Base-by-base conservation (phyloP, 257 asterid genomes). In the Nemophila menziesii region DNA sequence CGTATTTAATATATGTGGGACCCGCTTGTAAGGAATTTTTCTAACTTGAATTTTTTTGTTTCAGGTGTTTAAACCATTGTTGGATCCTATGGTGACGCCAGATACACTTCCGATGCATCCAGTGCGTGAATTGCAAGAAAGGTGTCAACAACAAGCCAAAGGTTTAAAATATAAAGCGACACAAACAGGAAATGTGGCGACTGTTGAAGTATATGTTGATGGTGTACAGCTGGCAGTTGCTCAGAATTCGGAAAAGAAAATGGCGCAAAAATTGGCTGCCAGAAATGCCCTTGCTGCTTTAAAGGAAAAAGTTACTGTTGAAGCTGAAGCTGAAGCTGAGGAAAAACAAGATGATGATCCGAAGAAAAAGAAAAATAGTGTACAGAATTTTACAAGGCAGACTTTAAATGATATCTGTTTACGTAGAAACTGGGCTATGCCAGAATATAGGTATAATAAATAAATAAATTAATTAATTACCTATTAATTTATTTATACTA, bases 21-120 rank as follows among this genome's bases (percentile, higher is more conserved):
- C 36, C 36, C 12, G 12, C 12, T 29, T 7, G 12, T 10, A 13
- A 29, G 36, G 36, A 7, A 29, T 2, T 29, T 2, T 7, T 29
- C 12, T 5, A 29, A 29, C 36, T 36, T 15, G 16, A 20, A 16
- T n/a, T n/a, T n/a, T n/a, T n/a, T n/a, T n/a, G n/a, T 49, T 39
- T 36, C 54, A 90, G 98, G 96, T 81, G n/a, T 85, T 90, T 42
- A 94, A 74, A 57, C 98, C 98, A 12, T 52, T 90, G 48, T 51
- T 90, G 82, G 52, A 85, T 58, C 98, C 98, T 38, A 81, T 90
- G 93, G 98, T 90, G 46, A 90, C 98, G 34, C 98, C 96, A 16
- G 93, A 85, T 60, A 90, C 98, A n/a, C 93, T 90, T 47, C 98
- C 96, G 12, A 90, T 90, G 94, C 96, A 90, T 63, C 98, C 94